A percentile compares a stretch with the other conserved stretches of the same genome.
phyloP scores from a whole-genome alignment of 2,329 filamentous ascomycete genomes.

The Hortaea werneckii region DNA sequence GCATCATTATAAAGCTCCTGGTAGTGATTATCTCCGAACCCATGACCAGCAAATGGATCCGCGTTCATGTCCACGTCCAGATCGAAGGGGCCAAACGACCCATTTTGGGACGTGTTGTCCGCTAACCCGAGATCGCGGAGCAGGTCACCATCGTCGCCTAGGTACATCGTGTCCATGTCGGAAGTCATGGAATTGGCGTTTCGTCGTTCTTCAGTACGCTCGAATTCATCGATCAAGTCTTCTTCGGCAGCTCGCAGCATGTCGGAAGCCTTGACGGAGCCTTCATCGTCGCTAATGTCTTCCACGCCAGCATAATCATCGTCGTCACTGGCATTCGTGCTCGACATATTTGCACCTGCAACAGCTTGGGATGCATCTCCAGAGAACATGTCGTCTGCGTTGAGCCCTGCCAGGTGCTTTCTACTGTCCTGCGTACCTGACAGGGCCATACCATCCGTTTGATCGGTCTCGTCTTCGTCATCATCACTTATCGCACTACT shows the following conservation, averaged over 20 bases:
- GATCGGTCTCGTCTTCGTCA: constrained; percentile 9
- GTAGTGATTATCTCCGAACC: constrained; percentile 13
- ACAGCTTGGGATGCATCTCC: constrained; percentile 10
- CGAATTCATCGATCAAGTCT: constrained; percentile 21
- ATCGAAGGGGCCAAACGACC: background rate
- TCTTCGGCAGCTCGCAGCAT: constrained; percentile 16
- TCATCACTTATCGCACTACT: constrained; percentile 12
- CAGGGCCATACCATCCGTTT: constrained; percentile 23
- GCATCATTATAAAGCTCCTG: constrained; percentile 20
- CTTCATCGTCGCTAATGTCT: constrained; percentile 21
- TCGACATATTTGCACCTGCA: constrained; percentile 7
- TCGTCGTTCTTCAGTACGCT: constrained; percentile 11
- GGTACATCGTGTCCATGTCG: constrained; percentile 16
- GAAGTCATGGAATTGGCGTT: constrained; percentile 10
- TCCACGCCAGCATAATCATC: constrained; percentile 23
- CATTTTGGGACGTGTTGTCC: constrained; percentile 9
- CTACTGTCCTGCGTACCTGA: constrained; percentile 13
- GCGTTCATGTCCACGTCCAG: constrained; percentile 15
- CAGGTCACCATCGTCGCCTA: constrained; percentile 3
- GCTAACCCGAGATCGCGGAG: constrained; percentile 4
- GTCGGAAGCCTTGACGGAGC: background rate
- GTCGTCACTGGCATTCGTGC: constrained; percentile 4
- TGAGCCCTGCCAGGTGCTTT: constrained; percentile 20
- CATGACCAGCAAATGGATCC: constrained; percentile 21
- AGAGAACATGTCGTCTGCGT: constrained; percentile 6